Evolutionary conservation across 805 yeast species (phyloP).

Genomic region (Isabelozyma heimii): DNA sequence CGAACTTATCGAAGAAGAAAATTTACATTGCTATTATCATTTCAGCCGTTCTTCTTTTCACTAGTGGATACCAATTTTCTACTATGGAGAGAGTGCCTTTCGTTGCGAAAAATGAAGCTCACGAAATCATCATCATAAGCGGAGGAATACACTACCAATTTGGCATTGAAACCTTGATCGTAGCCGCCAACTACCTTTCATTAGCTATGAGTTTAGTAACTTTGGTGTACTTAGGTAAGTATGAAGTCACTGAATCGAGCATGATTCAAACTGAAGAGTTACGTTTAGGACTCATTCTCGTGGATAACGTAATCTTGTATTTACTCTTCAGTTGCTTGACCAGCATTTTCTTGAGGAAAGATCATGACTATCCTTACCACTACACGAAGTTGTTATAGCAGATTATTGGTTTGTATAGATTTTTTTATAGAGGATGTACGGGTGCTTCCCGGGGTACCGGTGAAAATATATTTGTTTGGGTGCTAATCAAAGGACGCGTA

Average conservation of each 20-base stretch:
- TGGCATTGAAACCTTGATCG: conserved; percentile 62
- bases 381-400: conserved; percentile 26
- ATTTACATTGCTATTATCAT: conserved; percentile 30
- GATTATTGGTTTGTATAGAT: background rate
- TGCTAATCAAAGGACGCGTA: too few relatives aligned
- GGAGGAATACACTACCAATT: conserved; percentile 70
- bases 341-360: conserved; percentile 45
- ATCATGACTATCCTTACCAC: conserved; percentile 46
- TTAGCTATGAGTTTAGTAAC: conserved; percentile 42
- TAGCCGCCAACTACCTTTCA: conserved; percentile 47
- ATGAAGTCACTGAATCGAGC: conserved; percentile 18
- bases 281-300: conserved; percentile 14
- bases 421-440: background rate
- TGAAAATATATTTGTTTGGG: background rate
- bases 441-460: background rate
- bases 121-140: conserved; percentile 53
- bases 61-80: conserved; percentile 66
- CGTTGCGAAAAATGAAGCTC: conserved; percentile 49
- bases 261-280: conserved; percentile 14
- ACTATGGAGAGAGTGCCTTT: conserved; percentile 62
- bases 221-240: conserved; percentile 37
- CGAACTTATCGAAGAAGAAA: conserved; percentile 15
- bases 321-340: conserved; percentile 45
- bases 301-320: conserved; percentile 20
- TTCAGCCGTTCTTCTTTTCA: conserved; percentile 39